Evolutionary conservation across 2,329 filamentous ascomycete genomes (phyloP).

Genomic region (Tricladium varicosporioides): DNA sequence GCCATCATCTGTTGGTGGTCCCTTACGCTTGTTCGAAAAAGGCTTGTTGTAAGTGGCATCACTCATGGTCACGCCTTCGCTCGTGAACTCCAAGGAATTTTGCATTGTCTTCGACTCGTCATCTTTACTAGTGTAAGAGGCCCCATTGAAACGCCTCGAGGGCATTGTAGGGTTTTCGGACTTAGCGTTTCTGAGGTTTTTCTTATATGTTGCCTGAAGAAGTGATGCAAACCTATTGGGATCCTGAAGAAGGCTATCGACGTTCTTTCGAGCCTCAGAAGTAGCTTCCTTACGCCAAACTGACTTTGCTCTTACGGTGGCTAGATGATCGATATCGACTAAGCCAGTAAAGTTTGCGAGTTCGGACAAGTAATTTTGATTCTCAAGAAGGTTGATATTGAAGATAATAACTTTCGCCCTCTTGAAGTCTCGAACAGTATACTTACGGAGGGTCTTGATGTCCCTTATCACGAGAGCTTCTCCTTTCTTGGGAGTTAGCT

Average conservation of each 20-base stretch:
- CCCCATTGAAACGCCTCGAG: conserved; percentile 31
- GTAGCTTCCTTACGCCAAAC: conserved; percentile 51
- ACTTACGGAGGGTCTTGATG: conserved; percentile 38
- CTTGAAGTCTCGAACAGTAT: conserved; percentile 44
- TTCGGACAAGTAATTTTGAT: conserved; percentile 45
- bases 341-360: conserved; percentile 49
- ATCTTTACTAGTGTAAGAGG: conserved; percentile 21
- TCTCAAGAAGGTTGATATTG: conserved; percentile 48
- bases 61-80: neutral
- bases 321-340: conserved; percentile 37
- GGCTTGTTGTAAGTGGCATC: neutral
- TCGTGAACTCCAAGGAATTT: neutral
- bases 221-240: conserved; percentile 26
- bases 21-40: neutral
- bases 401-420: conserved; percentile 54
- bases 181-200: conserved; percentile 35
- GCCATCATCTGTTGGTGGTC: neutral
- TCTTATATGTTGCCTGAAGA: conserved; percentile 20
- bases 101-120: neutral
- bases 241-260: conserved; percentile 11
- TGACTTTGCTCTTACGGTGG: conserved; percentile 39
- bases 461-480: conserved; percentile 43
- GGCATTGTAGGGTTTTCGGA: conserved; percentile 13
- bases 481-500: neutral
- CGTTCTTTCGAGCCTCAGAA: conserved; percentile 40